Conservation (phyloP, 192 early-diverging fungal genomes). For the Podochytrium sp. region DNA sequence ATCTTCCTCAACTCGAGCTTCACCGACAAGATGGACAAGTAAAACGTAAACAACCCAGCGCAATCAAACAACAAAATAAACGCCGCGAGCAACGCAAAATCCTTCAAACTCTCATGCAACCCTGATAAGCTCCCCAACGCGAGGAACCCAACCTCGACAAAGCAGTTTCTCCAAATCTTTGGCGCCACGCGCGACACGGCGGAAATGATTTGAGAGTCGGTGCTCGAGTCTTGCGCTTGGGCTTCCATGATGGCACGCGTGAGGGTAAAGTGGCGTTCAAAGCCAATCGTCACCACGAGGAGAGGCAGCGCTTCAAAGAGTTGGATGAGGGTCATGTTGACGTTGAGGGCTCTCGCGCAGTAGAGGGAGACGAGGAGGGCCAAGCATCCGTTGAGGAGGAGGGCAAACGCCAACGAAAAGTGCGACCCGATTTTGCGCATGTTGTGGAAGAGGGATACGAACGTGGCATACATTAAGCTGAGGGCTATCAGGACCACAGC, state of each 20-base stretch:
- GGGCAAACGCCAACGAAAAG: conserved; percentile 64
- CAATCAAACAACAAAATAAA: conserved; percentile 84
- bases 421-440: conserved; percentile 86
- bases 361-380: conserved; percentile 40
- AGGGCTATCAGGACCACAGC: conserved; percentile 78
- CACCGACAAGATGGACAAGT: conserved; percentile 80
- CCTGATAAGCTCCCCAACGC: conserved; percentile 67
- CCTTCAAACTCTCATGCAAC: conserved; percentile 57
- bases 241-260: conserved; percentile 77
- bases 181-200: conserved; percentile 71
- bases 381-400: conserved; percentile 42
- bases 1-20: conserved; percentile 71
- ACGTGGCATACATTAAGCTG: conserved; percentile 80
- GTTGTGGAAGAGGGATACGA: conserved; percentile 78
- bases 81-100: conserved; percentile 81
- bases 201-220: conserved; percentile 58
- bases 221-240: conserved; percentile 2
- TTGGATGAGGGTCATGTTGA: conserved; percentile 39
- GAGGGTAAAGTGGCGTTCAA: conserved; percentile 83
- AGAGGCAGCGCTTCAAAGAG: conserved; percentile 86
- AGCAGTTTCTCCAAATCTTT: conserved; percentile 73
- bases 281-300: conserved; percentile 87
- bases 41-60: conserved; percentile 83
- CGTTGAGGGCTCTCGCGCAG: conserved; percentile 34
- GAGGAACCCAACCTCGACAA: conserved; percentile 82